Percentiles rank a stretch among this genome's conserved stretches.
Conservation (phyloP, 768 basidiomycete genomes). For the Albatrellus ellisii region DNA sequence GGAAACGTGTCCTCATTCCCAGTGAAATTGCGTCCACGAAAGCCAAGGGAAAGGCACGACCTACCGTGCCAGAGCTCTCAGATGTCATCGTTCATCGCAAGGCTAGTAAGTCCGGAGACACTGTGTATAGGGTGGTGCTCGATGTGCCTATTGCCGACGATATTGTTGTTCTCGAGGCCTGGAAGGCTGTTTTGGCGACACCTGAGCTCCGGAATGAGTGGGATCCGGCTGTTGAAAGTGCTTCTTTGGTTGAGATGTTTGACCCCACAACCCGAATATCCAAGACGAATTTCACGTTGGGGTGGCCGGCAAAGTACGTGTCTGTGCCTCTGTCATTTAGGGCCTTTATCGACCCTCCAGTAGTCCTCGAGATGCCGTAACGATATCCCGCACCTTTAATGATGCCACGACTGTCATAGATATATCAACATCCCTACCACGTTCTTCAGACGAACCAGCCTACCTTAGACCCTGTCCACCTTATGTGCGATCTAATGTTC, state of each 20-base stretch:
- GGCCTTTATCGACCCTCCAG: neutral
- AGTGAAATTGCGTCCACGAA: slow-evolving; percentile 24
- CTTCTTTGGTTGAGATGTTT: slow-evolving; percentile 73
- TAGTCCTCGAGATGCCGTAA: slow-evolving; percentile 89
- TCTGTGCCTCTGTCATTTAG: neutral
- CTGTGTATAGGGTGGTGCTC: slow-evolving; percentile 68
- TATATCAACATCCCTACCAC: slow-evolving; percentile 87
- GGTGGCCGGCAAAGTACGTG: slow-evolving; percentile 93
- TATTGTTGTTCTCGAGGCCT: slow-evolving; percentile 51
- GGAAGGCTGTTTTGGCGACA: slow-evolving; percentile 72
- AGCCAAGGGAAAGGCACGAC: slow-evolving; percentile 51
- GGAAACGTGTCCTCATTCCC: slow-evolving; percentile 63
- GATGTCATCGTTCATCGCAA: slow-evolving; percentile 75
- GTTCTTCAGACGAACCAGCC: slow-evolving; percentile 80
- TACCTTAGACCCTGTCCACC: slow-evolving; percentile 89
- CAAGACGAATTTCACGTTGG: slow-evolving; percentile 84
- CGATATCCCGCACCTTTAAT: slow-evolving; percentile 76
- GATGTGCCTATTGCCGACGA: slow-evolving; percentile 58
- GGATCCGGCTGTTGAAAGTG: slow-evolving; percentile 88
- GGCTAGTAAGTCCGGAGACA: slow-evolving; percentile 54
- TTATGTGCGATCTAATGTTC: slow-evolving; percentile 79
- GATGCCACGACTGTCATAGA: slow-evolving; percentile 78
- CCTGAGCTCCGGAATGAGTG: slow-evolving; percentile 83
- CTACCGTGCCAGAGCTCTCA: slow-evolving; percentile 41
- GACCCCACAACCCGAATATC: slow-evolving; percentile 77